Conservation (phyloP, 1,284 basidiomycete species). For the Boletus sp. region DNA sequence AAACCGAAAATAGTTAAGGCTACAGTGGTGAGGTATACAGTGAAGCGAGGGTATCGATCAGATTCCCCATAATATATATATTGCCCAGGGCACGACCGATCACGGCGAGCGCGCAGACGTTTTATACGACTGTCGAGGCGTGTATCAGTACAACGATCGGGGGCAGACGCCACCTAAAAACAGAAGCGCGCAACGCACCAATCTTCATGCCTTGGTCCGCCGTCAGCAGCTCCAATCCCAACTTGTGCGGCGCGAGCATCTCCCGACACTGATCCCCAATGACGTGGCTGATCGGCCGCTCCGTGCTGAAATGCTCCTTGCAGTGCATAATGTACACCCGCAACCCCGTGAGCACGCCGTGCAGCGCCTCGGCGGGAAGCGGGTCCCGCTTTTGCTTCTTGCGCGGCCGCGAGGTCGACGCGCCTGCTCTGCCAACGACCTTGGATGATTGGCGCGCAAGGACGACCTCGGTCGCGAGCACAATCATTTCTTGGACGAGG, state of each 20-base stretch:
- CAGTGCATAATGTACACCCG: conserved; percentile 75
- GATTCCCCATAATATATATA: conserved; percentile 12
- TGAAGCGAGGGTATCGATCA: conserved; percentile 19
- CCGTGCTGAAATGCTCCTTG: conserved; percentile 59
- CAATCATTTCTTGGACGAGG: conserved; percentile 59
- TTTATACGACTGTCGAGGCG: conserved; percentile 19
- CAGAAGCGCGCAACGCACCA: no score
- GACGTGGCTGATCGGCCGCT: conserved; percentile 49
- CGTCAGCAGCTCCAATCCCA: conserved; percentile 61
- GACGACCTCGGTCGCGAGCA: conserved; percentile 64
- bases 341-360: conserved; percentile 52
- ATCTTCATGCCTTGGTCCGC: conserved; percentile 73
- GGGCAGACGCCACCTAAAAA: no score
- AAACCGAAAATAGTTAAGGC: conserved; percentile 23
- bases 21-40: no score
- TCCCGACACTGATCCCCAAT: conserved; percentile 61
- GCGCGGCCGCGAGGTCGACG: conserved; percentile 35
- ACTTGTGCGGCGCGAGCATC: conserved; percentile 48
- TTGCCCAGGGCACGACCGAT: background rate
- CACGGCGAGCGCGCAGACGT: background rate
- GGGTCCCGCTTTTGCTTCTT: conserved; percentile 47
- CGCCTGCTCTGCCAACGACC: background rate
- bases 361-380: conserved; percentile 38
- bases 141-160: background rate
- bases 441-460: conserved; percentile 34